phyloP scores from a whole-genome alignment of 495 filamentous ascomycete species.

The Alectoria sarmentosa region DNA sequence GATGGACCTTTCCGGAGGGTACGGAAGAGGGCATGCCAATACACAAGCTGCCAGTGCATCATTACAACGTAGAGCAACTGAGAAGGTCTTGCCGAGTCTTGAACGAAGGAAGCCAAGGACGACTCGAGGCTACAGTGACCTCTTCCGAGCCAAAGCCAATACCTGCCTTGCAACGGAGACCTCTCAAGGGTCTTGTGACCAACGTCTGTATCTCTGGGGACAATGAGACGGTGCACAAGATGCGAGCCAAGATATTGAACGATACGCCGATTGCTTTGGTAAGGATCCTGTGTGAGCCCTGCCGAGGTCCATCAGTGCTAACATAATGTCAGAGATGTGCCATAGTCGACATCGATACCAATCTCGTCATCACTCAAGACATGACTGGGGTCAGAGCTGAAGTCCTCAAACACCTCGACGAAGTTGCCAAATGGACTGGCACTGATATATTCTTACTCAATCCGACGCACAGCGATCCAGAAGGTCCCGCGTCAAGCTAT shows the following conservation, averaged over 20 bases:
- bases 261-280: slow-evolving; percentile 84
- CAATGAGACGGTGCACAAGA: slow-evolving; percentile 74
- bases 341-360: slow-evolving; percentile 83
- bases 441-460: slow-evolving; percentile 94
- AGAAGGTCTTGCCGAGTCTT: slow-evolving; percentile 71
- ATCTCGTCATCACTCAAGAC: slow-evolving; percentile 68
- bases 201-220: slow-evolving; percentile 86
- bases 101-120: slow-evolving; percentile 59
- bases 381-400: slow-evolving; percentile 58
- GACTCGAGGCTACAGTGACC: slow-evolving; percentile 72
- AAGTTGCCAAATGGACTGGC: slow-evolving; percentile 74
- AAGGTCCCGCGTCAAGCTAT: slow-evolving; percentile 52
- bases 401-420: slow-evolving; percentile 78
- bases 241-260: slow-evolving; percentile 76
- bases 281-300: slow-evolving; percentile 32
- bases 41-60: slow-evolving; percentile 82
- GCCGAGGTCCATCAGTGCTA: slow-evolving; percentile 27
- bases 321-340: slow-evolving; percentile 64
- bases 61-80: slow-evolving; percentile 70
- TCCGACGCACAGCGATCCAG: slow-evolving; percentile 56
- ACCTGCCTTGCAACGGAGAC: slow-evolving; percentile 55
- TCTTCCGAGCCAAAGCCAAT: slow-evolving; percentile 75
- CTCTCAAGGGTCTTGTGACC: slow-evolving; percentile 66
- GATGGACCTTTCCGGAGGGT: slow-evolving; percentile 88
- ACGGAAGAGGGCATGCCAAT: slow-evolving; percentile 73